These are phyloP conservation scores for Gracilaria gracilis DNA, from an alignment of 23 red algal genomes.

Conservation along the genomic window DNA sequence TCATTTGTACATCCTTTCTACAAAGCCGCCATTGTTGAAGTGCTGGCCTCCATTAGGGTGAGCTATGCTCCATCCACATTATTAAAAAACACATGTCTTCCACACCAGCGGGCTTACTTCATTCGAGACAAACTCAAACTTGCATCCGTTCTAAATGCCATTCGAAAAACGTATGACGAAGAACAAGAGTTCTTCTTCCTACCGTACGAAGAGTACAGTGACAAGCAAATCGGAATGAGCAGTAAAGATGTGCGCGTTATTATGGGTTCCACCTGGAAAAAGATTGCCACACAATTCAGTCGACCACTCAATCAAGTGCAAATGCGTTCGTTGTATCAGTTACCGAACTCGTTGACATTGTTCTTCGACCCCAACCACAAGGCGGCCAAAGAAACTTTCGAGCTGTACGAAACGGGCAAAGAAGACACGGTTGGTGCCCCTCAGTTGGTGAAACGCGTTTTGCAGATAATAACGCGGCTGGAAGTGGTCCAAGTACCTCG, in stretches of 20 bases:
- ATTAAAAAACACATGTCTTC: background rate
- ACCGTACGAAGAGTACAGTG: background rate
- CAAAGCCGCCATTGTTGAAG: background rate
- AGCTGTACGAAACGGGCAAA: background rate
- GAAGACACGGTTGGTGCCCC: background rate
- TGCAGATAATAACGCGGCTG: background rate
- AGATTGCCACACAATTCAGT: background rate
- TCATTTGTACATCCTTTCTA: background rate
- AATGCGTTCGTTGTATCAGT: background rate
- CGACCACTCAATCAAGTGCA: background rate
- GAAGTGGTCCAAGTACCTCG: background rate
- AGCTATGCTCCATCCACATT: background rate
- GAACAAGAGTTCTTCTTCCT: background rate
- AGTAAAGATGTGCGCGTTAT: too few relatives aligned
- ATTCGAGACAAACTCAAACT: background rate
- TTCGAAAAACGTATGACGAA: background rate
- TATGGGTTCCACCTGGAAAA: background rate
- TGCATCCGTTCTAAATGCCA: background rate
- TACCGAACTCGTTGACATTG: background rate
- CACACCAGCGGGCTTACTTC: background rate
- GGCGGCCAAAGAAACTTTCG: background rate
- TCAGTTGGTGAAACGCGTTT: background rate
- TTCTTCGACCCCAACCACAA: background rate
- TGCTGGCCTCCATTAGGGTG: background rate
- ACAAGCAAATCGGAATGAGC: background rate